A percentile compares a stretch with the other conserved stretches of the same genome.
phyloP scores from a whole-genome alignment of 2,329 filamentous ascomycete genomes.

The Alternaria brassicicola region DNA sequence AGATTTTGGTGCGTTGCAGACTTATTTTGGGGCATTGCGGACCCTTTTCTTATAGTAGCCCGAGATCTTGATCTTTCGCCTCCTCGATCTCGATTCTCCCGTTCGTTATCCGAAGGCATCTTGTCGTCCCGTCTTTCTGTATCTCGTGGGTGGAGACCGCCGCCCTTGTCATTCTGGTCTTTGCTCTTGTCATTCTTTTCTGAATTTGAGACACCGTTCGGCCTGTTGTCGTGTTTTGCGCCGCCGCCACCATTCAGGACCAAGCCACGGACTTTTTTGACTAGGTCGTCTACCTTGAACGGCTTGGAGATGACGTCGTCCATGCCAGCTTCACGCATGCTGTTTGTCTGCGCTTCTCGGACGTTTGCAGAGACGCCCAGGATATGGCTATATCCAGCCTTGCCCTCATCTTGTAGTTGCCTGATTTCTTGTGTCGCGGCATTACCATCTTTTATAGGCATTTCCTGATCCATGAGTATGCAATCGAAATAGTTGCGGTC shows the following conservation, averaged over 20 bases:
- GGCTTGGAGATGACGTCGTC: conserved; percentile 50
- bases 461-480: conserved; percentile 54
- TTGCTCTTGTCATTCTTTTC: not conserved
- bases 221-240: conserved; percentile 9
- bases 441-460: conserved; percentile 54
- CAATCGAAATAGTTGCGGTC: conserved; percentile 47
- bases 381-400: conserved; percentile 42
- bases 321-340: conserved; percentile 47
- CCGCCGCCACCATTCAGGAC: conserved; percentile 17
- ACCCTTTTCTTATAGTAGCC: not conserved
- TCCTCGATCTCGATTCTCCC: conserved; percentile 10
- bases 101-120: not conserved
- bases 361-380: conserved; percentile 51
- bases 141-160: not conserved
- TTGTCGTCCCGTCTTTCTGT: not conserved
- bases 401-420: conserved; percentile 42
- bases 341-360: conserved; percentile 40
- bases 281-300: conserved; percentile 46
- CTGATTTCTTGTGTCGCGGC: conserved; percentile 50
- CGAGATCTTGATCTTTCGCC: conserved; percentile 14
- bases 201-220: not conserved
- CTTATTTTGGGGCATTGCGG: not conserved
- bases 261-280: conserved; percentile 36
- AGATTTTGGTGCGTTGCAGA: not conserved
- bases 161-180: not conserved